A percentile compares a stretch with the other conserved stretches of the same genome.
These are phyloP conservation scores for Schwanniomyces vanrijiae DNA, from an alignment of 805 yeast genomes.

Conservation along the genomic window DNA sequence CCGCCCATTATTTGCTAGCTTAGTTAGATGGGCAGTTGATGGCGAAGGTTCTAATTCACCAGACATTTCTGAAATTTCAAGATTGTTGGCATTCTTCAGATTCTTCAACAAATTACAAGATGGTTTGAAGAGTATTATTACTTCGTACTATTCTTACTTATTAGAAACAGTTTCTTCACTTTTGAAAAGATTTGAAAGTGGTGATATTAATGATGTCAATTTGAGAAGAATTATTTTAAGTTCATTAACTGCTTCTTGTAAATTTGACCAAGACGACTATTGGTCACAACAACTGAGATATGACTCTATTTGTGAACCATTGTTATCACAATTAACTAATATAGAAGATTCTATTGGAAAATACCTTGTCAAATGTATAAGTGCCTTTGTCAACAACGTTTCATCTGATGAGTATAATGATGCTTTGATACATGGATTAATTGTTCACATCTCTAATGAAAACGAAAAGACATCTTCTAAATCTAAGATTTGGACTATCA, in stretches of 20 bases:
- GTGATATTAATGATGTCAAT: conserved; percentile 43
- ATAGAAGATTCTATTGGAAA: conserved; percentile 78
- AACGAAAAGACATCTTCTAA: conserved; percentile 63
- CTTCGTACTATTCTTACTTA: conserved; percentile 83
- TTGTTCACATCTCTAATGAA: conserved; percentile 37
- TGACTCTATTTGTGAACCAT: conserved; percentile 61
- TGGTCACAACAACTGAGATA: conserved; percentile 91
- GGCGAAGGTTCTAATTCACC: conserved; percentile 65
- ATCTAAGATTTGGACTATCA: conserved; percentile 82
- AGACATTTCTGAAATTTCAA: conserved; percentile 48
- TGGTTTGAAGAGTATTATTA: conserved; percentile 79
- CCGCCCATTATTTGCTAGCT: conserved; percentile 84
- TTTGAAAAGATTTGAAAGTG: conserved; percentile 48
- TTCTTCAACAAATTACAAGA: conserved; percentile 85
- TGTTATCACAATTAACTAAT: conserved; percentile 64
- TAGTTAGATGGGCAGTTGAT: conserved; percentile 89
- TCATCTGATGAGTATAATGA: conserved; percentile 72
- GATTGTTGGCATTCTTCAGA: conserved; percentile 75
- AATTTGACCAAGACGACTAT: conserved; percentile 88
- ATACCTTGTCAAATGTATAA: conserved; percentile 74
- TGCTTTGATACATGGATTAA: conserved; percentile 46
- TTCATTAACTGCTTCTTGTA: conserved; percentile 78
- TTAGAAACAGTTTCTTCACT: conserved; percentile 68
- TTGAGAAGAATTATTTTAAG: conserved; percentile 73
- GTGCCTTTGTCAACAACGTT: conserved; percentile 70